Evolutionary conservation across 331 rosid genomes (phyloP), one percentile per base, ranked within the genome.

Genomic region (Malus hybrid): DNA sequence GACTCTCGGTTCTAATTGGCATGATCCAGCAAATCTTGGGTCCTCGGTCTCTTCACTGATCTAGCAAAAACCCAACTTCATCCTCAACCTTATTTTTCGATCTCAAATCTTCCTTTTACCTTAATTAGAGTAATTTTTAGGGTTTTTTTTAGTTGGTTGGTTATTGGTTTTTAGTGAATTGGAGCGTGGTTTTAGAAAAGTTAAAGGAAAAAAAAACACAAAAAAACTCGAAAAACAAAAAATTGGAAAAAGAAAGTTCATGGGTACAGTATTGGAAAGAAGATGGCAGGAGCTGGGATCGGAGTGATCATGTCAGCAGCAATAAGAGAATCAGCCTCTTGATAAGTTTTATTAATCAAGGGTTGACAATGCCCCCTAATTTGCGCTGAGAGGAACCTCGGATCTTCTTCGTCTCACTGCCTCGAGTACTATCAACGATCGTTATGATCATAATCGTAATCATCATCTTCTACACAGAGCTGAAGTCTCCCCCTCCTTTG

Each of bases 321-420:
- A 92, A 88, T 73, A 28, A 50, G 74, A 85, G 80, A 32, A 32
- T 27, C 91, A 86, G 85, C 86, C 87, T 84, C 78, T 84, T 77
- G 67, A 62, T 62, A 16, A 62, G 77, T 80, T 89, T 91, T 84
- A 79, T 80, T 76, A 59, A 79, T 81, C 80, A 91, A 79, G 92
- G 94, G 94, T 80, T 91, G 91, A 83, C 62, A 78, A 61, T 71
- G 48, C 56, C n/a, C 36, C 32, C 64, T 1, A 50, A 36, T 56
- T 86, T 92, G 96, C 88, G 96, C 97, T 86, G 98, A 93, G 98
- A 93, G 92, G 97, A 93, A 91, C 98, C 93, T 91, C 97, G 91
- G 98, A 93, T 93, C 97, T 90, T 88, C 86, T 84, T 81, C 77
- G 81, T 84, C 86, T 86, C 90, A 80, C 82, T 84, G 29, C 66